Percentiles rank a stretch among this genome's conserved stretches.
Evolutionary conservation across 2,329 filamentous ascomycete genomes (phyloP).

Genomic region (Whalleya microplaca): DNA sequence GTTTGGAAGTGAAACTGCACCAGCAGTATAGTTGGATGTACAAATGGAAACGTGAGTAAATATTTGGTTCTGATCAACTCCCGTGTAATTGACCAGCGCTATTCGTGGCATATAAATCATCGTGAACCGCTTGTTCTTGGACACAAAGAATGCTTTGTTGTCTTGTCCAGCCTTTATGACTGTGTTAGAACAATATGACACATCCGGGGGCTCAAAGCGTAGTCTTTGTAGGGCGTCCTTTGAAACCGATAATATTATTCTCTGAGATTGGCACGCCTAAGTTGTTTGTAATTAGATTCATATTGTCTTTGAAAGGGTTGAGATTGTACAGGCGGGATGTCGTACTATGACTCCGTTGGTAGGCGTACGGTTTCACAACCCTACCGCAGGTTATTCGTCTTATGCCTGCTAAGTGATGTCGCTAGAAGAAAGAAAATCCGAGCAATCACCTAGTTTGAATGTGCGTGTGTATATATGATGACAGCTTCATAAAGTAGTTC

Average conservation of each 20-base stretch:
- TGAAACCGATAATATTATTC: neutral
- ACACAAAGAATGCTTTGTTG: neutral
- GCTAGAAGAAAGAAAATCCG: too few species aligned
- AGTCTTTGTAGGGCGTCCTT: neutral
- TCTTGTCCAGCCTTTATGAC: neutral
- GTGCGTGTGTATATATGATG: neutral
- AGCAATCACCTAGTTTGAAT: neutral
- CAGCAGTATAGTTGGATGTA: neutral
- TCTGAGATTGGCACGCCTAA: neutral
- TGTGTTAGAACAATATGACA: neutral
- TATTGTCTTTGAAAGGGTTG: neutral
- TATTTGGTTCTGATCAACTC: neutral
- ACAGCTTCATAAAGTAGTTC: neutral
- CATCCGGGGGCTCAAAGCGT: neutral
- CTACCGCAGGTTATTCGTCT: too few species aligned
- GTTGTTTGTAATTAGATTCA: too few species aligned
- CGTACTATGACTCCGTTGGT: too few species aligned
- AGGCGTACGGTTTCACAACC: too few species aligned
- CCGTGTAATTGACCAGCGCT: neutral
- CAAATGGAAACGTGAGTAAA: neutral
- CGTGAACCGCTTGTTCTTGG: neutral
- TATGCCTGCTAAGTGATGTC: too few species aligned
- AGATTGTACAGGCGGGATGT: too few species aligned
- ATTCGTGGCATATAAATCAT: neutral
- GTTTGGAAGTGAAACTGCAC: neutral